phyloP scores from a whole-genome alignment of 2,329 filamentous ascomycete species.

The Fusarium aywerte region DNA sequence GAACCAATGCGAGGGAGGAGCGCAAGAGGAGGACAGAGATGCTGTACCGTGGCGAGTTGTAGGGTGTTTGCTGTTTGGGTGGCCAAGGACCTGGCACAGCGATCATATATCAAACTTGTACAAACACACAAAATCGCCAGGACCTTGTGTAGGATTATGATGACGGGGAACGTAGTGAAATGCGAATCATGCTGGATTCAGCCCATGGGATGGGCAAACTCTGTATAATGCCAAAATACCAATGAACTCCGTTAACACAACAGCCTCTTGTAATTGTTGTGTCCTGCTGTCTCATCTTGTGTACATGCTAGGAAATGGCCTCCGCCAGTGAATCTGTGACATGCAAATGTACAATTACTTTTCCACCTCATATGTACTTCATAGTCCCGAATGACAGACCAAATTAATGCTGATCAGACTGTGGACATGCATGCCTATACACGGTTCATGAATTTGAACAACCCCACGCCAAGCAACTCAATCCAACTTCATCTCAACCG shows the following conservation, averaged over 20 bases:
- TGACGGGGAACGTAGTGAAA: conserved; percentile 26
- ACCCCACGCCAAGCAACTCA: conserved; percentile 4
- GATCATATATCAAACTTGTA: conserved; percentile 33
- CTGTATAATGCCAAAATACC: conserved; percentile 45
- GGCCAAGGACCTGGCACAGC: conserved; percentile 1
- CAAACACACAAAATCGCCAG: conserved; percentile 35
- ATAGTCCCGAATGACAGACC: not conserved
- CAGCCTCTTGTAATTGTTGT: conserved; percentile 32
- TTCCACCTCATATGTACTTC: not conserved
- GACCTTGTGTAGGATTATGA: conserved; percentile 44
- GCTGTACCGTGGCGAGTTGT: conserved; percentile 64
- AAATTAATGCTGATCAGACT: not conserved
- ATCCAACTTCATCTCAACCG: conserved; percentile 26
- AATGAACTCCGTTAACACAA: conserved; percentile 36
- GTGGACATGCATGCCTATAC: not conserved
- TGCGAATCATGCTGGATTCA: conserved; percentile 21
- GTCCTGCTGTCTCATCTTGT: not conserved
- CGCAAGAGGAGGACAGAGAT: conserved; percentile 63
- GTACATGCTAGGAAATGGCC: not conserved
- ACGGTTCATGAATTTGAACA: not conserved
- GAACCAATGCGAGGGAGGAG: conserved; percentile 65
- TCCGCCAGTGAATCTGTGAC: not conserved
- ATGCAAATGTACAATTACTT: not conserved
- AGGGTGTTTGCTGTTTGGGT: conserved; percentile 30
- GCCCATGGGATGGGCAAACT: conserved; percentile 22